phyloP scores from a whole-genome alignment of 345 rosid genomes.

The Ricinus communis region DNA sequence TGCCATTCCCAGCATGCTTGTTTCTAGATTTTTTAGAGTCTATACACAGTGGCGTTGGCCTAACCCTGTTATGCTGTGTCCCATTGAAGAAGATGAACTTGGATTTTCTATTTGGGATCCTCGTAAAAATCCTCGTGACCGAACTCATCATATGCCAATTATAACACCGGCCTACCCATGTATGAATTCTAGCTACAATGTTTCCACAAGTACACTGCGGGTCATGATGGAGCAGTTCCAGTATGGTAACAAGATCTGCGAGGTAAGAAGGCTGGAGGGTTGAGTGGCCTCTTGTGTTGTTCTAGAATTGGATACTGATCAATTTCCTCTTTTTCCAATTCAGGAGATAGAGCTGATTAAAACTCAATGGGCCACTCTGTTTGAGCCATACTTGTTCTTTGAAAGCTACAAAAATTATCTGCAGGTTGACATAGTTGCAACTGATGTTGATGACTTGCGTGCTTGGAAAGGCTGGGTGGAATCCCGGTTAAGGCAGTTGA shows the following conservation, averaged over 20 bases:
- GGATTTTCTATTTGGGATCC: constrained; percentile 82
- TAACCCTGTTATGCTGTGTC: constrained; percentile 73
- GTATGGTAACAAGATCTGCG: constrained; percentile 59
- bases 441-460: constrained; percentile 57
- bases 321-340: constrained; percentile 9
- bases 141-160: constrained; percentile 70
- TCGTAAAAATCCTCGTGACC: constrained; percentile 61
- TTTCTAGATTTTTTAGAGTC: constrained; percentile 68
- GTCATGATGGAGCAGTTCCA: constrained; percentile 73
- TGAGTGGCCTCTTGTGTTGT: not conserved
- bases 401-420: constrained; percentile 68
- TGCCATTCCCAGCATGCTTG: constrained; percentile 67
- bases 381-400: constrained; percentile 66
- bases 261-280: constrained; percentile 36
- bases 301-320: constrained; percentile 14
- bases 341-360: constrained; percentile 64
- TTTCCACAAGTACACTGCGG: constrained; percentile 64
- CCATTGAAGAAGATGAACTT: constrained; percentile 58
- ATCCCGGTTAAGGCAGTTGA: constrained; percentile 67
- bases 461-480: constrained; percentile 83
- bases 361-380: constrained; percentile 55
- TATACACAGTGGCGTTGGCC: constrained; percentile 79
- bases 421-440: constrained; percentile 63
- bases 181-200: constrained; percentile 79
- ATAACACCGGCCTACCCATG: constrained; percentile 78